Conservation (phyloP, 208 protist species). For the Tetramitus jugosus region DNA sequence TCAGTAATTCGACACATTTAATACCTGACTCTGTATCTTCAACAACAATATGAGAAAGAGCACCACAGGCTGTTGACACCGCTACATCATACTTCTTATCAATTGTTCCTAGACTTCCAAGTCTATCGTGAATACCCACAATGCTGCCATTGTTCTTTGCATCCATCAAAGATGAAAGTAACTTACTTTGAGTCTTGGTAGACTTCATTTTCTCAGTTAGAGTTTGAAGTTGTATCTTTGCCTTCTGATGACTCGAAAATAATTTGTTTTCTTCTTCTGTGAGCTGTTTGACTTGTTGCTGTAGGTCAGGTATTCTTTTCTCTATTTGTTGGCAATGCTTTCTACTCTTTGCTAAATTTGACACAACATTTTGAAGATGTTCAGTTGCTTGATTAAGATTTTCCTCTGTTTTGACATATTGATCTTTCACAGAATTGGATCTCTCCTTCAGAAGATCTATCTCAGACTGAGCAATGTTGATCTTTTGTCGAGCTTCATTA, state of each 20-base stretch:
- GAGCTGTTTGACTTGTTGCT: neutral
- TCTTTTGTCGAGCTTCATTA: conserved; percentile 33
- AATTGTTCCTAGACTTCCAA: conserved; percentile 95
- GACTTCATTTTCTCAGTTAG: conserved; percentile 25
- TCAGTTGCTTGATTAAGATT: conserved; percentile 49
- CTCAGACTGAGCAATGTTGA: conserved; percentile 43
- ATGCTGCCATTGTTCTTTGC: conserved; percentile 28
- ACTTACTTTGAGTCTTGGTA: neutral
- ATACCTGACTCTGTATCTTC: conserved; percentile 81
- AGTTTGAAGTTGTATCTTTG: neutral
- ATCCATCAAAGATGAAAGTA: conserved; percentile 22
- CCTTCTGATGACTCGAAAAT: neutral
- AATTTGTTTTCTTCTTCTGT: neutral
- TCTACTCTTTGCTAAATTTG: conserved; percentile 28
- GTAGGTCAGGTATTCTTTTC: neutral
- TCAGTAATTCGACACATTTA: conserved; percentile 75
- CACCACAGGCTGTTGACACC: conserved; percentile 83
- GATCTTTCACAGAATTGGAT: conserved; percentile 44
- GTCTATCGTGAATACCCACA: conserved; percentile 71
- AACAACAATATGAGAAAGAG: conserved; percentile 93
- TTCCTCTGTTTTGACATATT: conserved; percentile 61
- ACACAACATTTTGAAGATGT: conserved; percentile 21
- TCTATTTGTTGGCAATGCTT: neutral
- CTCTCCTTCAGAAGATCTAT: conserved; percentile 44
- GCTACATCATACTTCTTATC: conserved; percentile 92